phyloP scores from a whole-genome alignment of 495 filamentous ascomycete genomes.

The Aspergillus campestris region DNA sequence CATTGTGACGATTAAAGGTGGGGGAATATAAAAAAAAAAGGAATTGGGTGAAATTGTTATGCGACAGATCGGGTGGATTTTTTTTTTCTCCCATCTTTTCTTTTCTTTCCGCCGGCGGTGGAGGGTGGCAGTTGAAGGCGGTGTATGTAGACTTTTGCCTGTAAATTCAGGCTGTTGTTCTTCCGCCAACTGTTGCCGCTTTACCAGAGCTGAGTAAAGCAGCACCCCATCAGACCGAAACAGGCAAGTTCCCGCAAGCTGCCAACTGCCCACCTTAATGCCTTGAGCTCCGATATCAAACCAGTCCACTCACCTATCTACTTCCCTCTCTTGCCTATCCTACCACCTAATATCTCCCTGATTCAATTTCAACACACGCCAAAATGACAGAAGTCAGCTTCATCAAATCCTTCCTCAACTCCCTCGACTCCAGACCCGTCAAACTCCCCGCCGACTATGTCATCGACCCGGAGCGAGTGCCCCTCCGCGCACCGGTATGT shows the following conservation, averaged over 20 bases:
- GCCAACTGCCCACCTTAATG: no score
- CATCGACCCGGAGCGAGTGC: slow-evolving; percentile 68
- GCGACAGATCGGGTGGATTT: slow-evolving; percentile 3
- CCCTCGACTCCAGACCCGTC: slow-evolving; percentile 64
- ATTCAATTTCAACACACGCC: background rate
- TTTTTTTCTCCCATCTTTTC: slow-evolving; percentile 14
- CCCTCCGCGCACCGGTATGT: slow-evolving; percentile 62
- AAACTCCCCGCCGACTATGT: slow-evolving; percentile 80
- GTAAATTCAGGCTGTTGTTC: no score
- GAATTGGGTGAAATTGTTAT: slow-evolving; percentile 13
- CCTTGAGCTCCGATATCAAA: no score
- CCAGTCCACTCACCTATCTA: background rate
- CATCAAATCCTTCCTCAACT: slow-evolving; percentile 71
- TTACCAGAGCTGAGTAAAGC: no score
- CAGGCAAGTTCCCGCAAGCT: no score
- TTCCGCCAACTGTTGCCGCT: no score
- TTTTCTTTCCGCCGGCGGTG: slow-evolving; percentile 27
- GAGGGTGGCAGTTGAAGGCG: slow-evolving; percentile 24
- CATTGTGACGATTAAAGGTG: slow-evolving; percentile 47
- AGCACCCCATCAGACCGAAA: no score
- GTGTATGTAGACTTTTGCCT: slow-evolving; percentile 13
- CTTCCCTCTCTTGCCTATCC: background rate
- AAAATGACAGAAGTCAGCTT: slow-evolving; percentile 82
- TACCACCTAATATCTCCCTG: background rate
- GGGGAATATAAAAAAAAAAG: slow-evolving; percentile 3